These are phyloP conservation scores for Aspergillus vadensis DNA, from an alignment of 2,329 filamentous ascomycete species.

Conservation along the genomic window DNA sequence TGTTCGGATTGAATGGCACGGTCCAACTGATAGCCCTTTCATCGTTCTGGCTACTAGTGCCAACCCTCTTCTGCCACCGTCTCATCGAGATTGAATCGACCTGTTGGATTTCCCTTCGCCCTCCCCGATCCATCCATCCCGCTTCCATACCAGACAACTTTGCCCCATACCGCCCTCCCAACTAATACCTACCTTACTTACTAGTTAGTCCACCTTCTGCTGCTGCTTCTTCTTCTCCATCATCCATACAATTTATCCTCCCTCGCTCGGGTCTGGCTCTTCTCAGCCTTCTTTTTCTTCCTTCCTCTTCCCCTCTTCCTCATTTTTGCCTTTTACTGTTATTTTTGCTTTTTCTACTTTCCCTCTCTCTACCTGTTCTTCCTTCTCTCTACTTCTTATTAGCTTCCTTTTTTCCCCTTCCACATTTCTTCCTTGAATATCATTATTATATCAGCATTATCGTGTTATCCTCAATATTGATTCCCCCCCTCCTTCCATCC, in stretches of 20 bases:
- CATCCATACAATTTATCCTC: constrained; percentile 9
- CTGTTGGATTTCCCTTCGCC: constrained; percentile 1
- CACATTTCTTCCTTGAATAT: neutral
- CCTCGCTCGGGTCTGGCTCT: neutral
- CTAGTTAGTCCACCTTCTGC: too few relatives aligned
- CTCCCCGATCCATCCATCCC: constrained; percentile 4
- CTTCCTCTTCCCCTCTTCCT: constrained; percentile 11
- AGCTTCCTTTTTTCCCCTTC: constrained; percentile 3
- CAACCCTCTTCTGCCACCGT: constrained; percentile 13
- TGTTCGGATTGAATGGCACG: constrained; percentile 6
- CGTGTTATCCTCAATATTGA: neutral
- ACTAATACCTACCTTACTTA: neutral
- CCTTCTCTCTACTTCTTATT: constrained; percentile 10
- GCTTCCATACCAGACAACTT: too few relatives aligned
- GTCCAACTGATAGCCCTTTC: constrained; percentile 1
- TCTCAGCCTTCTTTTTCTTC: constrained; percentile 10
- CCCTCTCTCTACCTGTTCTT: constrained; percentile 20
- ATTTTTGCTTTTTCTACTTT: constrained; percentile 13
- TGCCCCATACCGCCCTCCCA: too few relatives aligned
- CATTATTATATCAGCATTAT: neutral
- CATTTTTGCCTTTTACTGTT: constrained; percentile 10
- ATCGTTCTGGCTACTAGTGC: constrained; percentile 1
- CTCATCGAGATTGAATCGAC: constrained; percentile 16
- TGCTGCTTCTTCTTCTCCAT: neutral
- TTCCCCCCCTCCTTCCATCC: constrained; percentile 18